Percentiles rank a stretch among this genome's conserved stretches.
Evolutionary conservation across 352 stramenopile genomes (phyloP).

Genomic region (Globisporangium rhizosaccharum): DNA sequence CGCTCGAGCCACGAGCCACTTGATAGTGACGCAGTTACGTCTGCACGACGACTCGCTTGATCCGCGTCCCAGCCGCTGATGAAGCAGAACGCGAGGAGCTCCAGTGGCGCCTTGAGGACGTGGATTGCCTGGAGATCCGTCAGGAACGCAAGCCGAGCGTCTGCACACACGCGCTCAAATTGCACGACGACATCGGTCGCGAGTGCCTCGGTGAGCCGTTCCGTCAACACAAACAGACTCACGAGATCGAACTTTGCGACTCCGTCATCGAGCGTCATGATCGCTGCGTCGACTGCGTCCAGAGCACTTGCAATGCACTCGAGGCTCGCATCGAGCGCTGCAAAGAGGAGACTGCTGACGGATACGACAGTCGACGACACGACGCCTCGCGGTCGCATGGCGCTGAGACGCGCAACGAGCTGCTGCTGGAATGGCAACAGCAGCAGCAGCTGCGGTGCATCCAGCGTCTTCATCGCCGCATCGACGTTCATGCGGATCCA

Average conservation of each 20-base stretch:
- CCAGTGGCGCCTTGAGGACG: slow-evolving; percentile 38
- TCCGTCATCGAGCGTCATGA: slow-evolving; percentile 27
- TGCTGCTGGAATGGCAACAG: slow-evolving; percentile 48
- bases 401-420: slow-evolving; percentile 31
- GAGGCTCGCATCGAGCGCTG: slow-evolving; percentile 17
- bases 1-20: slow-evolving; percentile 4
- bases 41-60: background rate
- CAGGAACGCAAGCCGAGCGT: slow-evolving; percentile 15
- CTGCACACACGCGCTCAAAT: slow-evolving; percentile 13
- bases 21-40: background rate
- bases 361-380: background rate
- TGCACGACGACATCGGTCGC: slow-evolving; percentile 18
- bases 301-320: slow-evolving; percentile 4
- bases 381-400: slow-evolving; percentile 2
- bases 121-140: slow-evolving; percentile 19
- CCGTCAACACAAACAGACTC: slow-evolving; percentile 20
- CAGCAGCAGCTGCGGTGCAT: slow-evolving; percentile 14
- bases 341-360: slow-evolving; percentile 28
- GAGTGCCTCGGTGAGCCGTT: slow-evolving; percentile 3
- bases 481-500: slow-evolving; percentile 40
- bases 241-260: slow-evolving; percentile 34
- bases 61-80: slow-evolving; percentile 9
- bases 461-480: slow-evolving; percentile 10
- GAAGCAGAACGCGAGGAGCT: slow-evolving; percentile 33
- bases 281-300: slow-evolving; percentile 19